A percentile compares a stretch with the other conserved stretches of the same genome.
phyloP scores from a whole-genome alignment of 2,329 filamentous ascomycete species.

The Fusarium sp. region DNA sequence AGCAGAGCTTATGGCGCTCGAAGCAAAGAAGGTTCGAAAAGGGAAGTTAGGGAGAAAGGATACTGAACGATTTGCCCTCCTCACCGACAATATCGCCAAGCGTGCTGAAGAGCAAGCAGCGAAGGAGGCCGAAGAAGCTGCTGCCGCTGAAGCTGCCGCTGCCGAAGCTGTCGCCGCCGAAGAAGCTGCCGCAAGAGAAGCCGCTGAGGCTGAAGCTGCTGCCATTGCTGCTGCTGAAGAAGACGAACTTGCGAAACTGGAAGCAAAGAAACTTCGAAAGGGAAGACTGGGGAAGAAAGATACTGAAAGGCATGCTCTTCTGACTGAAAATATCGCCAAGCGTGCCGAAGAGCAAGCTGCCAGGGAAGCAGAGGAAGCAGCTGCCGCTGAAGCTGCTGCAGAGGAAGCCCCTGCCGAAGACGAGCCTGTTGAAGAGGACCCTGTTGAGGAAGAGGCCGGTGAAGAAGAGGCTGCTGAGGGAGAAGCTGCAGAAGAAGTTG shows the following conservation, averaged over 20 bases:
- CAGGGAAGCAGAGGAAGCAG: slow-evolving; percentile 17
- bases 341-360: slow-evolving; percentile 30
- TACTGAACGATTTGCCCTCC: slow-evolving; percentile 56
- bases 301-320: slow-evolving; percentile 30
- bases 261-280: slow-evolving; percentile 34
- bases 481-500: slow-evolving; percentile 42
- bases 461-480: slow-evolving; percentile 28
- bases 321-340: slow-evolving; percentile 27
- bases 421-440: not conserved
- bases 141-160: slow-evolving; percentile 3
- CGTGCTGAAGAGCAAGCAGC: slow-evolving; percentile 47
- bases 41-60: slow-evolving; percentile 58
- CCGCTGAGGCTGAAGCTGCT: slow-evolving; percentile 25
- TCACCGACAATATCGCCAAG: slow-evolving; percentile 50
- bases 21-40: slow-evolving; percentile 63
- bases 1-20: slow-evolving; percentile 54
- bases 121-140: slow-evolving; percentile 18
- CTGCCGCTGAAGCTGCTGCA: not conserved
- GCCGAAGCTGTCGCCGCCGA: slow-evolving; percentile 34
- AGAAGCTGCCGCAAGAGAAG: slow-evolving; percentile 43
- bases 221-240: slow-evolving; percentile 32
- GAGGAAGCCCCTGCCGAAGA: slow-evolving; percentile 27
- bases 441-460: slow-evolving; percentile 38
- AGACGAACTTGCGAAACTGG: slow-evolving; percentile 26
- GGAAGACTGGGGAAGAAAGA: slow-evolving; percentile 40